Evolutionary conservation across 2,329 filamentous ascomycete species (phyloP).

Genomic region (Xylaria sp.): DNA sequence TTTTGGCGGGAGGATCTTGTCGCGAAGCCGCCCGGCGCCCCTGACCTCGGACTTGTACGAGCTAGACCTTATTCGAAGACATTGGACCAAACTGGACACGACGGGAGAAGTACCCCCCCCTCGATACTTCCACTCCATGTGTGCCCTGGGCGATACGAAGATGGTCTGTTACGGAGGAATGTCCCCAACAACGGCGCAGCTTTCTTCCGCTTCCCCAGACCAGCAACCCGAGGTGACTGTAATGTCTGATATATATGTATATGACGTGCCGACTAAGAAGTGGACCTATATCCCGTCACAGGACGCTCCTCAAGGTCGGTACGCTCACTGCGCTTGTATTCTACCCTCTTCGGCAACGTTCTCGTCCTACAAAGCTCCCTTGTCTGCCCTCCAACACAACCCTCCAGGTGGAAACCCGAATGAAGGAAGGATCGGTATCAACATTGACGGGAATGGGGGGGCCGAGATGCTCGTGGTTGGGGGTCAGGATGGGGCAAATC

Average conservation of each 20-base stretch:
- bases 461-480: slow-evolving; percentile 98
- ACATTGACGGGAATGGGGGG: slow-evolving; percentile 86
- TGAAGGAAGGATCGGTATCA: slow-evolving; percentile 83
- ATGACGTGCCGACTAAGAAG: slow-evolving; percentile 77
- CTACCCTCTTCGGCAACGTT: slow-evolving; percentile 87
- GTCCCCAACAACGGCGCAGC: slow-evolving; percentile 71
- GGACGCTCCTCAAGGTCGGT: slow-evolving; percentile 88
- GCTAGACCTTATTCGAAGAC: slow-evolving; percentile 83
- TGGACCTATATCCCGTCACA: slow-evolving; percentile 85
- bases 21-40: slow-evolving; percentile 75
- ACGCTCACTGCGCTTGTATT: slow-evolving; percentile 94
- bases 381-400: slow-evolving; percentile 89
- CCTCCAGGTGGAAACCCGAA: slow-evolving; percentile 81
- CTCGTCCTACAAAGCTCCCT: slow-evolving; percentile 78
- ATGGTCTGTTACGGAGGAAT: slow-evolving; percentile 98
- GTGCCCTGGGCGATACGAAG: slow-evolving; percentile 89
- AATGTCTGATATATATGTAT: slow-evolving; percentile 98
- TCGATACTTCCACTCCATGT: slow-evolving; percentile 96
- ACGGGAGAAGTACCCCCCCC: slow-evolving; percentile 85
- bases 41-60: slow-evolving; percentile 92
- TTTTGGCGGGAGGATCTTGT: slow-evolving; percentile 88
- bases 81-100: slow-evolving; percentile 90
- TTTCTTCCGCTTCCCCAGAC: slow-evolving; percentile 54
- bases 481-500: slow-evolving; percentile 95
- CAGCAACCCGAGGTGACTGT: slow-evolving; percentile 86